Conservation (phyloP, 2,329 filamentous ascomycete species). For the Calonectria naviculata region DNA sequence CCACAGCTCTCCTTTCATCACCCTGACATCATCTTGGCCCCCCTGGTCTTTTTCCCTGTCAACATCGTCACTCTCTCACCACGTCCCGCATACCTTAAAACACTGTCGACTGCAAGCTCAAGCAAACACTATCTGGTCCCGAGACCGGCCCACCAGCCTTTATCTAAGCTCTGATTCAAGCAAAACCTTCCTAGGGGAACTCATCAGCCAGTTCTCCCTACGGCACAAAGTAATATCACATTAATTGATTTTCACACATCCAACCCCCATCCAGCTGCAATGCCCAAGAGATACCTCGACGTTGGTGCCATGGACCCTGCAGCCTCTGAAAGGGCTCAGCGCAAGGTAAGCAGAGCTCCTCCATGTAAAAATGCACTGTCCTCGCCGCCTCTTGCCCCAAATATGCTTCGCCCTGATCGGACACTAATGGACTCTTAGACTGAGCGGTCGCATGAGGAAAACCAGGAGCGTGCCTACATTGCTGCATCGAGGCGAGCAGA, state of each 20-base stretch:
- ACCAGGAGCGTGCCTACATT: slow-evolving; percentile 90
- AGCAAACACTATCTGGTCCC: not conserved
- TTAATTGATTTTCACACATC: not conserved
- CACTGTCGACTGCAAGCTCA: not conserved
- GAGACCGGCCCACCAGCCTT: not conserved
- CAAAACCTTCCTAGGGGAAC: not conserved
- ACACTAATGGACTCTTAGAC: slow-evolving; percentile 58
- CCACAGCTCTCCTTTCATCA: not conserved
- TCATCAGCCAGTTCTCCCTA: not conserved
- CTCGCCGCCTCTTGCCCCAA: not conserved
- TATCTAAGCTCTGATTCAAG: not conserved
- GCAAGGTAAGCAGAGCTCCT: slow-evolving; percentile 39
- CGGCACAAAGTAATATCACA: slow-evolving; percentile 5
- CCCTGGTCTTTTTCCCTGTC: not conserved
- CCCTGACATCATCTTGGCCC: not conserved
- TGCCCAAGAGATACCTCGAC: slow-evolving; percentile 54
- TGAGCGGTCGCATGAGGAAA: slow-evolving; percentile 82
- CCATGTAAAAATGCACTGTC: not conserved
- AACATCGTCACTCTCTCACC: not conserved
- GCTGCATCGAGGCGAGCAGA: slow-evolving; percentile 90
- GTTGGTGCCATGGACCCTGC: slow-evolving; percentile 40
- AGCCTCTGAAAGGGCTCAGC: slow-evolving; percentile 43
- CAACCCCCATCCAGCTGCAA: slow-evolving; percentile 25
- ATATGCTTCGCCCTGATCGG: not conserved
- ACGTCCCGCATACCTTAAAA: not conserved